Percentiles rank a stretch among this genome's conserved stretches.
Conservation (phyloP, 2,329 filamentous ascomycete genomes). For the Diaporthe longicolla region DNA sequence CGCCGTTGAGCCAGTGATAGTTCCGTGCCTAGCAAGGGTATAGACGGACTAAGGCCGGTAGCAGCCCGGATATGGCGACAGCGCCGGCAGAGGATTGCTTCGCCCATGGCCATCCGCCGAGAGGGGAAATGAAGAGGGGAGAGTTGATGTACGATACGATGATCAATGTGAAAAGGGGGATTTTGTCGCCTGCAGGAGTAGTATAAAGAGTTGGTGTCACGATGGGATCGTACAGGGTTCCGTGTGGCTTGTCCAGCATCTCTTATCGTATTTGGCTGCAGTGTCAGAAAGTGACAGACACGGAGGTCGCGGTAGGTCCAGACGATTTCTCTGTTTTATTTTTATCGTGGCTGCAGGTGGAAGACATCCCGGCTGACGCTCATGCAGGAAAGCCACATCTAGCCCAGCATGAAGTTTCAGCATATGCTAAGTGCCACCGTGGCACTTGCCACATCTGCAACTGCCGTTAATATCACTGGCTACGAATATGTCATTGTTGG, state of each 20-base stretch:
- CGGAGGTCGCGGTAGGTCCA: slow-evolving; percentile 13
- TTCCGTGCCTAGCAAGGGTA: slow-evolving; percentile 19
- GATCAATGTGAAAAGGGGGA: slow-evolving; percentile 19
- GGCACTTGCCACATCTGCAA: slow-evolving; percentile 23
- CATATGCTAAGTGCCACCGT: slow-evolving; percentile 1
- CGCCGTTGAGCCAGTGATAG: slow-evolving; percentile 25
- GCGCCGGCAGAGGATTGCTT: slow-evolving; percentile 23
- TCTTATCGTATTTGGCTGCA: slow-evolving; percentile 16
- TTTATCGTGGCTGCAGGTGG: background rate
- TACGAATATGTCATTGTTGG: slow-evolving; percentile 69
- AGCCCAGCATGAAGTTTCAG: slow-evolving; percentile 32
- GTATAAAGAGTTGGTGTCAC: slow-evolving; percentile 18
- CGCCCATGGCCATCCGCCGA: slow-evolving; percentile 1
- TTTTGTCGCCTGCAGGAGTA: background rate
- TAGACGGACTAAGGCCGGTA: slow-evolving; percentile 5
- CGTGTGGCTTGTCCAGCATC: slow-evolving; percentile 3
- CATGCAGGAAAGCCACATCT: slow-evolving; percentile 9
- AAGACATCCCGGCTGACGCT: slow-evolving; percentile 1
- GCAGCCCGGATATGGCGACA: slow-evolving; percentile 26
- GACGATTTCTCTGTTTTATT: background rate
- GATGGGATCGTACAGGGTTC: background rate
- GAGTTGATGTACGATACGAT: slow-evolving; percentile 25
- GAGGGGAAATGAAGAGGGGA: slow-evolving; percentile 28
- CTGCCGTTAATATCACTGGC: slow-evolving; percentile 45
- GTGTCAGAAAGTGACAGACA: slow-evolving; percentile 18